phyloP scores from a whole-genome alignment of 257 asterid species.

The Solanum acaule region DNA sequence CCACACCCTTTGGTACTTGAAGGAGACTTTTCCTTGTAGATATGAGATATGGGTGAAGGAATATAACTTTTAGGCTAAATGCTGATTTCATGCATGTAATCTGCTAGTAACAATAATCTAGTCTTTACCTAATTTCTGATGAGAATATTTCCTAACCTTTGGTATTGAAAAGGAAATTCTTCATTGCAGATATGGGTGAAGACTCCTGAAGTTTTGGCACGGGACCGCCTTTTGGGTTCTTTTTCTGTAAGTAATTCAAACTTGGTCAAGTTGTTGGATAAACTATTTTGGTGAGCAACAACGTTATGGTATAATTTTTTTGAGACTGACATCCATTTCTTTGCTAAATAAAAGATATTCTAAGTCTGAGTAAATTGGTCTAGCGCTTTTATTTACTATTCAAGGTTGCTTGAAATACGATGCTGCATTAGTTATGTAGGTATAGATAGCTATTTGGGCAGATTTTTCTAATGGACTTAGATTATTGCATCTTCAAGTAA shows the following conservation, averaged over 20 bases:
- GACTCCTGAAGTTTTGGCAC: slow-evolving; percentile 89
- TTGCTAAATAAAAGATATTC: background rate
- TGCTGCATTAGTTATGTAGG: background rate
- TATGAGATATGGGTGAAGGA: slow-evolving; percentile 31
- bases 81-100: background rate
- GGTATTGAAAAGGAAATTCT: background rate
- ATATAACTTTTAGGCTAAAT: background rate
- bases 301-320: background rate
- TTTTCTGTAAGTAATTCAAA: slow-evolving; percentile 50
- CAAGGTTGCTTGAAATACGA: background rate
- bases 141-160: background rate
- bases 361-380: background rate
- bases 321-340: background rate
- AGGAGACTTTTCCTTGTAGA: background rate
- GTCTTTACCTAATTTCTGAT: background rate
- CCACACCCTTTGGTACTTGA: background rate
- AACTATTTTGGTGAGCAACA: background rate
- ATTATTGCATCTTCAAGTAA: background rate
- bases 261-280: background rate
- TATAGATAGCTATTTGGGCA: background rate
- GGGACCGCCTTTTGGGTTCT: slow-evolving; percentile 88
- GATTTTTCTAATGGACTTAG: background rate
- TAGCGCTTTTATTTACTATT: background rate
- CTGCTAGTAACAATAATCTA: background rate
- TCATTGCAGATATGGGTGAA: slow-evolving; percentile 80